Evolutionary conservation across 1,139 yeast species (phyloP), one percentile per base, ranked within the genome.

Genomic region (Geotrichum restrictum): DNA sequence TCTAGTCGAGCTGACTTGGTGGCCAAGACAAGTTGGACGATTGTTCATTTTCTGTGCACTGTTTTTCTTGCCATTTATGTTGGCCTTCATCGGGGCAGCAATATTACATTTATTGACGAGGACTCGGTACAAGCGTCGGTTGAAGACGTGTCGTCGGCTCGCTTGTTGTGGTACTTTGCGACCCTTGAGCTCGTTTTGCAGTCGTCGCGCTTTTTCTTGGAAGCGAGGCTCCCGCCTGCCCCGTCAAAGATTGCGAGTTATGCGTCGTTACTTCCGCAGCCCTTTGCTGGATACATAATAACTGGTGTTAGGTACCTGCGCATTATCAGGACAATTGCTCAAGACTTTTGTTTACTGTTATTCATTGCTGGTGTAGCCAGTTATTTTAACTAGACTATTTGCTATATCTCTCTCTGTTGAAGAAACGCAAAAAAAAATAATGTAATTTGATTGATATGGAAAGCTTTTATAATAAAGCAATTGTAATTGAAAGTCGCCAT

Each of bases 131-230:
- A 45, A 13, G 49, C 49, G 4, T 16, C 39, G 11, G 43, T 41
- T 8, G 19, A 14, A 3, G 45, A 31, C 7, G 34, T 22, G 22
- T 29, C 46, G 2, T 29, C 49, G 2, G 44, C 53, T 2, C 48
- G 58, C 10, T 42, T 65, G n/a, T 48, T 66, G 47, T 59, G 60
- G 61, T 59, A 58, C 51, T 71, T 72, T 54, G 58, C 64, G 47
- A 63, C 70, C 5, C 52, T 61, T 10, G 67, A 72, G 56, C 55
- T 66, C 14, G 56, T 60, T 7, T 58, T 71, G 45, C 65, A 66
- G 21, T 57, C 67, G n/a, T 48, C 67, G n/a, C 61, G 71, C 44
- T 60, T 65, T 48, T 44, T 68, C 14, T 45, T 66, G 13, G 74
- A 71, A 41, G 60, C 60, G 40, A 64, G 63, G 42, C 57, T 60